These are phyloP conservation scores for Nissolia schottii DNA, from an alignment of 306 rosid species.

Conservation along the genomic window DNA sequence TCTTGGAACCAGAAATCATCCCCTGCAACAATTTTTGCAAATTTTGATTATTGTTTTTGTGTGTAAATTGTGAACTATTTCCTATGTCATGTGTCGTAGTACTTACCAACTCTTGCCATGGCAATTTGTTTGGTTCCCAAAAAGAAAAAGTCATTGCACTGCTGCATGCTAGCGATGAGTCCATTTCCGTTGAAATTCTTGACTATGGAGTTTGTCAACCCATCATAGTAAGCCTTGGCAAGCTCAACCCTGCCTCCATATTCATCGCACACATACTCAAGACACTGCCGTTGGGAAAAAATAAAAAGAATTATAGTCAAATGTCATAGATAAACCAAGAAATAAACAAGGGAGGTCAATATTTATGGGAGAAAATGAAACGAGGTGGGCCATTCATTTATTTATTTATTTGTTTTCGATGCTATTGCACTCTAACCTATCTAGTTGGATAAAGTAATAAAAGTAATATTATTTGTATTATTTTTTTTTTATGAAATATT, in stretches of 20 bases:
- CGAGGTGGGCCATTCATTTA: no score
- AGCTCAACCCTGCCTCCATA: conserved; percentile 84
- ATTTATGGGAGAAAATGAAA: no score
- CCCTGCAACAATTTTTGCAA: conserved; percentile 30
- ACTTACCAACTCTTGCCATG: conserved; percentile 73
- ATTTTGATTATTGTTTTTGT: neutral
- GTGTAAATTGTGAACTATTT: no score
- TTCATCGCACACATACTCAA: conserved; percentile 66
- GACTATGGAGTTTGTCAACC: conserved; percentile 50
- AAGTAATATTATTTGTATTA: no score
- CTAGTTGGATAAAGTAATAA: no score
- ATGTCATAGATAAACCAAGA: no score
- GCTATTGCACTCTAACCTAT: no score
- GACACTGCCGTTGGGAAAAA: conserved; percentile 31
- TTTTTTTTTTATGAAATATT: no score
- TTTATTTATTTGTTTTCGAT: no score
- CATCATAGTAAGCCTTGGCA: conserved; percentile 70
- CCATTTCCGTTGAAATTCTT: conserved; percentile 79
- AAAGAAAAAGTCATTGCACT: conserved; percentile 90
- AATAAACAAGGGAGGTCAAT: no score
- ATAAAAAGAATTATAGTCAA: neutral
- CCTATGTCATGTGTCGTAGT: neutral
- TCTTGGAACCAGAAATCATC: conserved; percentile 96
- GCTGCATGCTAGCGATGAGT: conserved; percentile 89
- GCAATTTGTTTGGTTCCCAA: conserved; percentile 72